Base-by-base conservation (phyloP, 129 eudicot species). In the carrot (Daucus carota) region DNA sequence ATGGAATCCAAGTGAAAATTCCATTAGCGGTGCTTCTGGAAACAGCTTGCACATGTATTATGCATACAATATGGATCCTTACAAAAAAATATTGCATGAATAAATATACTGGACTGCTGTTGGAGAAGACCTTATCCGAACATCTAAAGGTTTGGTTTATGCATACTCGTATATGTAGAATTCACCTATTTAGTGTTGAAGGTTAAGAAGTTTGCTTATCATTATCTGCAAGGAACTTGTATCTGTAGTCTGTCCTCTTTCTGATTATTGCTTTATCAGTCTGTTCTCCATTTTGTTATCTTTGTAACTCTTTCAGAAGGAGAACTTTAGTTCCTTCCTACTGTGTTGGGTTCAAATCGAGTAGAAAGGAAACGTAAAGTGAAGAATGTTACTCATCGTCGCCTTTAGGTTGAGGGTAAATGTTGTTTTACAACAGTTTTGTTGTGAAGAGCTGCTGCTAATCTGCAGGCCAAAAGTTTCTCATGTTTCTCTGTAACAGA, bases 41-140 rank as follows among this genome's bases (percentile, higher is more conserved):
- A 94, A 89, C 87, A 94, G 99, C 90, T 80, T 94, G 96, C 91
- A 91, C 90, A 91, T 94, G 99, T 94, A 94, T 78, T 91, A 91
- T 73, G 97, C 99, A 70, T 94, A 87, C 80, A 73, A 63, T 59
- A 29, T 63, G 22, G 63, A 12, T 29, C 79, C 45, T 45, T 75
- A 76, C 72, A 60, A 71, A 77, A 45, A 46, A 78, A 22, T 81
- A 81, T 76, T 74, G 74, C 83, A 22, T n/a, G 36, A 45, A 29
- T 41, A 12, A n/a, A 70, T 46, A 12, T n/a, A n/a, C 29, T 29
- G 38, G 38, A 62, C 69, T 62, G 38, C 69, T 24, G 31, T 8
- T 1, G 32, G 5, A 63, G 38, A 63, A 63, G 70, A 31, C 70
- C 22, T 29, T 29, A 28, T 12, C 70, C 10, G 6, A 32, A 63